phyloP scores from a whole-genome alignment of 306 rosid genomes.

The Luffa acutangula region DNA sequence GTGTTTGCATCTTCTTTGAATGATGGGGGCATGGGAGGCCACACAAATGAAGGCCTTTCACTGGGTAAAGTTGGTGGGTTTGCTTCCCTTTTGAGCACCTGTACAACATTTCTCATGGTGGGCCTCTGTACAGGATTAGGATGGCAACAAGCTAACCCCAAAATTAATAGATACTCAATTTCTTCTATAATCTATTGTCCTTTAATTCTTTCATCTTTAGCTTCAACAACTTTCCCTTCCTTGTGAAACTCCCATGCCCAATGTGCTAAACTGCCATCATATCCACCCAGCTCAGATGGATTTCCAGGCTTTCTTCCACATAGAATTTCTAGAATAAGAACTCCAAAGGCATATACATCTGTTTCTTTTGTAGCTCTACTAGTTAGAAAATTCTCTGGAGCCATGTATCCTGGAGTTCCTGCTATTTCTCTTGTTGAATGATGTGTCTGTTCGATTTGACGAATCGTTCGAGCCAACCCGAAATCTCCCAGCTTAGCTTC shows the following conservation, averaged over 20 bases:
- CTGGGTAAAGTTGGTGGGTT: slow-evolving; percentile 34
- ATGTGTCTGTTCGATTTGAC: slow-evolving; percentile 39
- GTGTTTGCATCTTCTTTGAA: slow-evolving; percentile 15
- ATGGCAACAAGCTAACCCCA: slow-evolving; percentile 77
- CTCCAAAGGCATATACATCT: slow-evolving; percentile 69
- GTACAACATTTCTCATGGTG: slow-evolving; percentile 42
- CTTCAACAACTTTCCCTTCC: slow-evolving; percentile 22
- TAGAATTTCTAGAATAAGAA: slow-evolving; percentile 52
- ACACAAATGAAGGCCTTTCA: slow-evolving; percentile 53
- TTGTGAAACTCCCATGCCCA: slow-evolving; percentile 63
- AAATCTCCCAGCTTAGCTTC: slow-evolving; percentile 62
- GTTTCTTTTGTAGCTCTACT: slow-evolving; percentile 64
- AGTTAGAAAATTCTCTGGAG: slow-evolving; percentile 55
- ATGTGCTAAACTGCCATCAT: slow-evolving; percentile 41
- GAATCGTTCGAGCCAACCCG: slow-evolving; percentile 63
- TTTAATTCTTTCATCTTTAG: slow-evolving; percentile 32
- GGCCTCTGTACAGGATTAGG: slow-evolving; percentile 66
- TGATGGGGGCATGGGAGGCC: slow-evolving; percentile 36
- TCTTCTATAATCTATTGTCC: slow-evolving; percentile 11
- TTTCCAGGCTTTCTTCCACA: slow-evolving; percentile 55
- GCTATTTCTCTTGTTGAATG: slow-evolving; percentile 69
- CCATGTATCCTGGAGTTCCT: slow-evolving; percentile 89
- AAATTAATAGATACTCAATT: slow-evolving; percentile 22
- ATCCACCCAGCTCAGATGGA: slow-evolving; percentile 21
- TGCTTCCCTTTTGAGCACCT: slow-evolving; percentile 48